A percentile compares a stretch with the other conserved stretches of the same genome.
Evolutionary conservation across 2,329 filamentous ascomycete species (phyloP).

Genomic region (Xylogone sp.): DNA sequence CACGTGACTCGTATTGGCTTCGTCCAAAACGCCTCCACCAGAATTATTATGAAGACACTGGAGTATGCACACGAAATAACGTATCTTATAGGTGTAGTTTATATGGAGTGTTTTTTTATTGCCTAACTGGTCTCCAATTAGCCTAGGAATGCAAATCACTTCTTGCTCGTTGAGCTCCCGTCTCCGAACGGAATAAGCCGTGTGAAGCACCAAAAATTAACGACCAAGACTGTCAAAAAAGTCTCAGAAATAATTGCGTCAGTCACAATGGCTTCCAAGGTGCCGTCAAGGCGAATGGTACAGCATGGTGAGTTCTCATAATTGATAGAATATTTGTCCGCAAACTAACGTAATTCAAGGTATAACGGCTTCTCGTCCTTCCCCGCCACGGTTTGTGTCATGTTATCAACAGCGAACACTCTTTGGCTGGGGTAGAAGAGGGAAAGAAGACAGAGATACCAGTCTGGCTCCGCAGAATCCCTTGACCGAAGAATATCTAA

Average conservation of each 20-base stretch:
- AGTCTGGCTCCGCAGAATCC: conserved; percentile 35
- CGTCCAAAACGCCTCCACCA: not conserved
- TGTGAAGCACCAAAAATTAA: not conserved
- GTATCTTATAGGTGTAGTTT: not conserved
- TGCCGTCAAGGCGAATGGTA: conserved; percentile 58
- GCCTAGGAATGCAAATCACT: too few relatives aligned
- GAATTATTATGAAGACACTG: not conserved
- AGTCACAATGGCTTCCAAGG: conserved; percentile 57
- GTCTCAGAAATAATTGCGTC: conserved; percentile 10
- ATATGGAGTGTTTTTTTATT: too few relatives aligned
- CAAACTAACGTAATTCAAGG: conserved; percentile 12
- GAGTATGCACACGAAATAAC: not conserved
- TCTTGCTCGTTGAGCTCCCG: not conserved
- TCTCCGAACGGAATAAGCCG: not conserved
- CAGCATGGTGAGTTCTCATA: conserved; percentile 48
- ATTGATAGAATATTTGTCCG: conserved; percentile 20
- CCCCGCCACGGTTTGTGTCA: conserved; percentile 28
- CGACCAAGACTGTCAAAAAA: not conserved
- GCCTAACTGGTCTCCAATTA: too few relatives aligned
- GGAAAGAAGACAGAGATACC: conserved; percentile 6
- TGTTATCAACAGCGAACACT: conserved; percentile 22
- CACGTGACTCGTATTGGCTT: not conserved
- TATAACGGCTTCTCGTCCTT: conserved; percentile 33
- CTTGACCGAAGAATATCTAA: conserved; percentile 58
- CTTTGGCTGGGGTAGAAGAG: conserved; percentile 8